Evolutionary conservation across 129 eudicot genomes (phyloP), one percentile per base, ranked within the genome.

Genomic region (Centaurea solstitialis): DNA sequence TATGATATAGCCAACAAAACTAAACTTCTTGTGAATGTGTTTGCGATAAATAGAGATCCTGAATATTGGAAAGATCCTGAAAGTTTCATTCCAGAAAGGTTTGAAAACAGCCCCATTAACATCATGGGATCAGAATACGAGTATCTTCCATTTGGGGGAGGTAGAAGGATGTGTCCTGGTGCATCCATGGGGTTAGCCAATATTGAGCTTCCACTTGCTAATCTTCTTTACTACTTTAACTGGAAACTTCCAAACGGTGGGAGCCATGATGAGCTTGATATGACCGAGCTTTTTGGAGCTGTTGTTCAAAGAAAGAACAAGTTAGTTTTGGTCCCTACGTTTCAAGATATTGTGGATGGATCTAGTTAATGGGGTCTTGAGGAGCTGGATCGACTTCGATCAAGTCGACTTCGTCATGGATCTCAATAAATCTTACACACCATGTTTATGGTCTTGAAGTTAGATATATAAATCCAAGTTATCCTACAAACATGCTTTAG

Each of bases 171-270:
- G 41, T 81, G 79, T 37, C 85, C 85, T 6, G 80, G 85, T 7
- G 45, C 75, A 40, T 17, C 45, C 7, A 73, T 81, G 45, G 84
- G 84, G 4, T 1, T 81, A 7, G 69, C 82, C 39, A 82, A 70
- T 35, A 21, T 70, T n/a, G 82, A 76, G 66, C 67, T 76, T 37
- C 23, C 62, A 13, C 65, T 80, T 17, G 84, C 84, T 21, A 69
- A 65, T 4, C 79, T 80, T 8, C 77, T 82, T 59, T 76, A 50
- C 67, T 40, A 76, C 61, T 82, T 82, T 61, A 68, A 82, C 47
- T 82, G 86, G 86, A 59, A 76, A 10, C 81, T 82, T 13, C 85
- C 85, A 11, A 4, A 57, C 45, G 85, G 81, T 18, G 72, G 12
- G 41, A 13, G 50, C 9, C 40, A 45, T 1, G 72, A 67, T 3